A percentile compares a stretch with the other conserved stretches of the same genome.
Conservation (phyloP, 2,329 filamentous ascomycete species). For the Monascus ruber region DNA sequence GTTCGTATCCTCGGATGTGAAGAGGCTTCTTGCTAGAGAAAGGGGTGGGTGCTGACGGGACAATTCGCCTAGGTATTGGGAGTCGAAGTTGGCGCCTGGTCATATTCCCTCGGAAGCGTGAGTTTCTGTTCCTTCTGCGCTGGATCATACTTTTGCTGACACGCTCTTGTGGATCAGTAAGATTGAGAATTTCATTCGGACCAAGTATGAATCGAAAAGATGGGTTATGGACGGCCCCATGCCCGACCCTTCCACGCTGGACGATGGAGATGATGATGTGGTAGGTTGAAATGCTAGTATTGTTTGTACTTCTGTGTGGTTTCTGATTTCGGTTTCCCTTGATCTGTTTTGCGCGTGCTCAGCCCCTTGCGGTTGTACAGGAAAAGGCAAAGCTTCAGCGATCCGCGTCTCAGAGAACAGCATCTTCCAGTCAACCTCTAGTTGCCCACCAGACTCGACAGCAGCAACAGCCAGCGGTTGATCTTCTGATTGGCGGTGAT, state of each 20-base stretch:
- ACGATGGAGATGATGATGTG: slow-evolving; percentile 78
- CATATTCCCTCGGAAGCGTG: slow-evolving; percentile 84
- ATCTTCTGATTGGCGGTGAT: slow-evolving; percentile 62
- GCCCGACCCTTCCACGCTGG: slow-evolving; percentile 81
- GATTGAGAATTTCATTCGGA: slow-evolving; percentile 99
- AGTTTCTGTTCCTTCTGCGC: slow-evolving; percentile 11
- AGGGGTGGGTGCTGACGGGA: slow-evolving; percentile 4
- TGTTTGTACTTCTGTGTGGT: slow-evolving; percentile 14
- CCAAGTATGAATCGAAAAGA: slow-evolving; percentile 96
- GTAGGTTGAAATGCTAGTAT: slow-evolving; percentile 35
- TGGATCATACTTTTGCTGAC: slow-evolving; percentile 4
- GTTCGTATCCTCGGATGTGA: slow-evolving; percentile 33
- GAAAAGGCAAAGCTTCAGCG: slow-evolving; percentile 59
- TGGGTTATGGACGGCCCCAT: slow-evolving; percentile 98
- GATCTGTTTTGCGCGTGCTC: slow-evolving; percentile 5
- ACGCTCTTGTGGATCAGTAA: slow-evolving; percentile 42
- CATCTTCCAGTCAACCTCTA: slow-evolving; percentile 34
- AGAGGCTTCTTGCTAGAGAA: not conserved
- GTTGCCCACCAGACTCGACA: slow-evolving; percentile 19
- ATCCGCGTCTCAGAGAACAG: slow-evolving; percentile 43
- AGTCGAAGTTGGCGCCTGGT: slow-evolving; percentile 79
- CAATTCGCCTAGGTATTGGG: slow-evolving; percentile 57
- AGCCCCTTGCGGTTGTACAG: slow-evolving; percentile 57
- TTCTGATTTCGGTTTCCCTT: slow-evolving; percentile 5
- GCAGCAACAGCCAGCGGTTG: slow-evolving; percentile 43